A percentile compares a stretch with the other conserved stretches of the same genome.
phyloP scores from a whole-genome alignment of 805 yeast species.

The Aciculoconidium aculeatum region DNA sequence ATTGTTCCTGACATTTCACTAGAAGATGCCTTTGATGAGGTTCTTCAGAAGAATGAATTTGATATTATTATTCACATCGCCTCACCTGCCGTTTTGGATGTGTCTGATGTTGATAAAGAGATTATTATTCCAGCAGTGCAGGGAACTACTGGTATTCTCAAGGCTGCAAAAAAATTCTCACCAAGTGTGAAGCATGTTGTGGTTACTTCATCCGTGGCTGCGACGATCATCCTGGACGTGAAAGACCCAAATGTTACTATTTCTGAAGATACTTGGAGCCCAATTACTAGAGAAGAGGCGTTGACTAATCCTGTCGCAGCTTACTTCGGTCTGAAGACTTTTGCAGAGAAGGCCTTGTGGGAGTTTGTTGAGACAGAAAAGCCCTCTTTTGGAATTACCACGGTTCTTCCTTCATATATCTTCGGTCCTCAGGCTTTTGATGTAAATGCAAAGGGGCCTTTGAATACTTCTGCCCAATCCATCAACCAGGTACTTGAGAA shows the following conservation, averaged over 20 bases:
- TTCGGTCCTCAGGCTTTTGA: slow-evolving; percentile 21
- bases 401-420: slow-evolving; percentile 15
- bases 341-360: slow-evolving; percentile 13
- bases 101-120: slow-evolving; percentile 39
- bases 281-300: slow-evolving; percentile 14
- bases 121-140: slow-evolving; percentile 50
- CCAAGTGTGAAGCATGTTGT: slow-evolving; percentile 40
- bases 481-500: slow-evolving; percentile 9
- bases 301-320: slow-evolving; percentile 6
- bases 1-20: slow-evolving; percentile 44
- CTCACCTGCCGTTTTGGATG: slow-evolving; percentile 47
- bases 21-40: slow-evolving; percentile 40
- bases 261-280: slow-evolving; percentile 13
- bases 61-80: slow-evolving; percentile 57
- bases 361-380: slow-evolving; percentile 8
- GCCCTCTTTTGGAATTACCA: slow-evolving; percentile 6
- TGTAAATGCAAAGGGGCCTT: slow-evolving; percentile 7
- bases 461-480: slow-evolving; percentile 12
- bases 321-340: slow-evolving; percentile 10
- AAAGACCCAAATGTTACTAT: slow-evolving; percentile 7
- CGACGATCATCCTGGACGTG: slow-evolving; percentile 24
- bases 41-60: slow-evolving; percentile 43
- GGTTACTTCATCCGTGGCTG: slow-evolving; percentile 49
- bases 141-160: slow-evolving; percentile 49
- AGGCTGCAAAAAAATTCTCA: slow-evolving; percentile 40